These are phyloP conservation scores for Xylona heveae DNA, from an alignment of 495 filamentous ascomycete genomes.

Conservation along the genomic window DNA sequence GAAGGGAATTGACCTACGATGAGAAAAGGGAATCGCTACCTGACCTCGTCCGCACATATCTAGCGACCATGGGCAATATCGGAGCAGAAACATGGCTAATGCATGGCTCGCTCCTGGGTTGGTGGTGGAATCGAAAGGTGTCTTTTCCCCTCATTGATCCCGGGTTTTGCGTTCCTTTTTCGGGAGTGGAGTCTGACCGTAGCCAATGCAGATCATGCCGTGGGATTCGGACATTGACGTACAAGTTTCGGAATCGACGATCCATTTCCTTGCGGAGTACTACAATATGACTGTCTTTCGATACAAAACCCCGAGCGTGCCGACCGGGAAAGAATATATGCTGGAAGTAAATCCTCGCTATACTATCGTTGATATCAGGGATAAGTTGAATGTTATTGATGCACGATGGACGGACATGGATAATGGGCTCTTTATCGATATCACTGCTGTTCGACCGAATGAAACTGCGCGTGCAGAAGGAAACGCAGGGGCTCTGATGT, in stretches of 20 bases:
- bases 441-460: slow-evolving; percentile 32
- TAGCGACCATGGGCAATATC: slow-evolving; percentile 38
- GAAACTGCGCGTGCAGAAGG: slow-evolving; percentile 15
- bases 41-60: slow-evolving; percentile 52
- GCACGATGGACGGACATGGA: slow-evolving; percentile 38
- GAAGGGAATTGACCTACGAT: slow-evolving; percentile 32
- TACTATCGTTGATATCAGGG: slow-evolving; percentile 20
- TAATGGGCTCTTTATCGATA: slow-evolving; percentile 41
- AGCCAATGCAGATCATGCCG: slow-evolving; percentile 27
- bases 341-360: slow-evolving; percentile 41
- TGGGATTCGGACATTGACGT: slow-evolving; percentile 44
- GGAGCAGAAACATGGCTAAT: slow-evolving; percentile 69
- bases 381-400: slow-evolving; percentile 35
- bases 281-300: slow-evolving; percentile 42
- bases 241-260: slow-evolving; percentile 31
- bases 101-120: slow-evolving; percentile 69
- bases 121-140: slow-evolving; percentile 77
- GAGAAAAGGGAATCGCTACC: slow-evolving; percentile 39
- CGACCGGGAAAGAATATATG: slow-evolving; percentile 27
- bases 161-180: not conserved
- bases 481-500: slow-evolving; percentile 23
- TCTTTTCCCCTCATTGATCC: not conserved
- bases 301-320: slow-evolving; percentile 22
- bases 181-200: not conserved
- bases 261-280: slow-evolving; percentile 33